Evolutionary conservation across 108 stramenopile species (phyloP).

Genomic region (Bacterosira constricta): DNA sequence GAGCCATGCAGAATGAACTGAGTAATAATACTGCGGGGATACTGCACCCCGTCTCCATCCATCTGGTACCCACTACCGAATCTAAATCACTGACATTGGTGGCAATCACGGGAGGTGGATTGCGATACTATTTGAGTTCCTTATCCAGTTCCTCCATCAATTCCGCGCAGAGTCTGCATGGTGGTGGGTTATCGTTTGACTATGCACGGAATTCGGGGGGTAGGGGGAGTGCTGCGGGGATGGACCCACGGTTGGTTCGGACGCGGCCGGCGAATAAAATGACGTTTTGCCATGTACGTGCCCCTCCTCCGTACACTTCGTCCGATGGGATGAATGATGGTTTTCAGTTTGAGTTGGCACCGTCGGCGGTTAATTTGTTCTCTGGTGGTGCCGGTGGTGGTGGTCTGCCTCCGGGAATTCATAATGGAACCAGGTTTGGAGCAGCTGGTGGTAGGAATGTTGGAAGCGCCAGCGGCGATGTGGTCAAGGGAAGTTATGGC

Average conservation of each 20-base stretch:
- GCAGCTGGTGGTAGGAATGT: not conserved
- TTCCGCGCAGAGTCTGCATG: constrained; percentile 38
- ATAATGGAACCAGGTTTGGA: constrained; percentile 3
- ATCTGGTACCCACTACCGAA: constrained; percentile 68
- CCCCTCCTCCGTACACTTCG: constrained; percentile 75
- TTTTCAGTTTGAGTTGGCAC: constrained; percentile 38
- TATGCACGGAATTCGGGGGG: no score
- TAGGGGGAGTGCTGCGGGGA: not conserved
- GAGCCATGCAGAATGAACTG: not conserved
- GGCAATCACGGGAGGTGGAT: constrained; percentile 78
- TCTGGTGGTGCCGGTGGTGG: constrained; percentile 11
- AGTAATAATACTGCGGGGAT: constrained; percentile 35
- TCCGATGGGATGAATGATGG: constrained; percentile 37
- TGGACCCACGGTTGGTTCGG: constrained; percentile 22
- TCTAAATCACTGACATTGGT: constrained; percentile 76
- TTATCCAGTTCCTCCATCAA: constrained; percentile 45
- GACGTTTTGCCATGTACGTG: constrained; percentile 81
- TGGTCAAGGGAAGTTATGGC: constrained; percentile 54
- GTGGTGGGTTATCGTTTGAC: constrained; percentile 28
- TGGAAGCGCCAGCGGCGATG: constrained; percentile 26
- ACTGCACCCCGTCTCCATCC: constrained; percentile 75
- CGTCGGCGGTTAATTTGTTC: constrained; percentile 18
- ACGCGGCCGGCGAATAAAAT: constrained; percentile 49
- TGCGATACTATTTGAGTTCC: constrained; percentile 80
- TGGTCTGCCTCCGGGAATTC: constrained; percentile 43